Evolutionary conservation across 2,329 filamentous ascomycete species (phyloP), one percentile per base, ranked within the genome.

Genomic region (Chaetomium globosum): DNA sequence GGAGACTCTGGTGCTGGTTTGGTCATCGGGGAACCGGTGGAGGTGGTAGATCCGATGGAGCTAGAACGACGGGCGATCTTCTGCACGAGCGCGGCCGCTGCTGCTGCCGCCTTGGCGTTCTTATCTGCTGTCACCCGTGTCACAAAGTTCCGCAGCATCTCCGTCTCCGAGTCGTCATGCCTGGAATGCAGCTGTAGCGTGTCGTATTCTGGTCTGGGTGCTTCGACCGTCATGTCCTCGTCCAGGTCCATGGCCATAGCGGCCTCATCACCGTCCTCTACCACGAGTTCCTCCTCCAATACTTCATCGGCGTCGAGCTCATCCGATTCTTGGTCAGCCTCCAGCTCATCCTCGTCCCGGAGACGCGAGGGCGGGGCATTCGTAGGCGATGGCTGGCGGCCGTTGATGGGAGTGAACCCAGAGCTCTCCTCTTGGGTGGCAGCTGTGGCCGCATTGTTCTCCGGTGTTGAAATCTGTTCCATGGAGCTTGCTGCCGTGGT

Each of bases 111-210:
- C 60, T 74, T 74, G 28, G 75, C 75, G 59, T 67, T 74, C 68
- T 75, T 77, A 63, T 74, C 73, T 1, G 75, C 76, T 60, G 71
- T 69, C 19, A 75, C 73, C 16, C 76, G 75, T 30, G 73, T 75
- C 33, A 78, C 72, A 65, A 78, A 78, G 52, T 73, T 74, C 31
- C 74, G 71, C 21, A 78, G 70, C 71, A 77, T 71, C 30, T 75
- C 75, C 0, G 73, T 73, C 39, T 78, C 75, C 1, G 75, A 76
- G 54, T 77, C 76, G 1, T 74, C 73, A 23, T 75, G 73, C 0
- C 68, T 48, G 2, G 66, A 69, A 48, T 68, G 65, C n/a, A 67
- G 64, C 36, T 67, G 71, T 16, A 63, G 65, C 43, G 70, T 74
- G 12, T 71, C 72, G 28, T 73, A 72, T 21, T 71, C 68, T 13